phyloP scores from a whole-genome alignment of 1,139 yeast species.

The Pichia sp. region DNA sequence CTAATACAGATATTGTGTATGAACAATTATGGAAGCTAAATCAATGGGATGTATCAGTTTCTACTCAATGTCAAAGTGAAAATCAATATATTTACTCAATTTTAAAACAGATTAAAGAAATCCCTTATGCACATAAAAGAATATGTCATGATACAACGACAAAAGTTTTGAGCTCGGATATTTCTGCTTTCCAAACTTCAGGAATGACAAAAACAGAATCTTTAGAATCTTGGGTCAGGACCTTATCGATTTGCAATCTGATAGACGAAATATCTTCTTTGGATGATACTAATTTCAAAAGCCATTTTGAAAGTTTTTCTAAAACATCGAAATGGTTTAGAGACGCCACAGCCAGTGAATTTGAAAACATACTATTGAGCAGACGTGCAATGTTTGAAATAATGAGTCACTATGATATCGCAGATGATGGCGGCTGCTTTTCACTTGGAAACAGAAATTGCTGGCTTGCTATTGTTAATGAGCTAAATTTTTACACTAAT shows the following conservation, averaged over 20 bases:
- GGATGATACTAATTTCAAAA: conserved; percentile 5
- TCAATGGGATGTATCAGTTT: conserved; percentile 60
- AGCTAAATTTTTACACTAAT: conserved; percentile 38
- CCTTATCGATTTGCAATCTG: conserved; percentile 34
- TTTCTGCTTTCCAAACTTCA: neutral
- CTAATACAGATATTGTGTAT: conserved; percentile 23
- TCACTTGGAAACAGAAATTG: conserved; percentile 3
- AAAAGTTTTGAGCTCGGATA: conserved; percentile 15
- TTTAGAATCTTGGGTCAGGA: conserved; percentile 32
- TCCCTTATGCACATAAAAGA: conserved; percentile 20
- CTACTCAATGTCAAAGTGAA: conserved; percentile 31
- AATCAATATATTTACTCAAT: conserved; percentile 43
- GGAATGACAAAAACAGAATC: conserved; percentile 2
- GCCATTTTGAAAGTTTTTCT: conserved; percentile 6
- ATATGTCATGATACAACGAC: conserved; percentile 26
- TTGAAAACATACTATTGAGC: conserved; percentile 39
- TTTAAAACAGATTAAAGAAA: conserved; percentile 38
- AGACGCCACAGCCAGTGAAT: conserved; percentile 30
- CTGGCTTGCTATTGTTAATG: conserved; percentile 33
- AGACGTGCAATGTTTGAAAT: conserved; percentile 35
- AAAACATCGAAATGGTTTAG: conserved; percentile 34
- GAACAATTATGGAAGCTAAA: conserved; percentile 67
- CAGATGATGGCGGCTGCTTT: neutral
- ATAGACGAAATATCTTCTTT: conserved; percentile 22
- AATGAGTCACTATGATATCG: conserved; percentile 14